Conservation (phyloP, 345 rosid genomes). For the Melastoma malabathricum region DNA sequence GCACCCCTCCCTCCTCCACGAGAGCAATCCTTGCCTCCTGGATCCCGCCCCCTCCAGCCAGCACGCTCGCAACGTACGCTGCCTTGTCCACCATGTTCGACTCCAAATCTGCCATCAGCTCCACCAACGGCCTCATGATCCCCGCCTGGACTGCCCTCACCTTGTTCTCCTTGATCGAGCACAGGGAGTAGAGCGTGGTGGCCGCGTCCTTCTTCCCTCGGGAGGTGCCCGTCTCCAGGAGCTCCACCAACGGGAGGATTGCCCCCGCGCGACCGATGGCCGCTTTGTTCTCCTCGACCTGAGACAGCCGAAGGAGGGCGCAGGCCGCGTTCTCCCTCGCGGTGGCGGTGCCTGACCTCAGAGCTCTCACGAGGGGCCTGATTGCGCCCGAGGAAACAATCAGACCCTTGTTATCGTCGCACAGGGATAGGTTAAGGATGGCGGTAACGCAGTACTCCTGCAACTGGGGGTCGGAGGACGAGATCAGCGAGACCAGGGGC, state of each 20-base stretch:
- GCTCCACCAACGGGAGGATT: slow-evolving; percentile 50
- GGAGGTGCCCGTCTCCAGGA: slow-evolving; percentile 50
- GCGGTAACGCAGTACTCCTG: slow-evolving; percentile 95
- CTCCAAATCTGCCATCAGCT: slow-evolving; percentile 86
- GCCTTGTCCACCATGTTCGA: slow-evolving; percentile 97
- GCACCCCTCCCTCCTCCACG: slow-evolving; percentile 84
- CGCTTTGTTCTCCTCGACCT: slow-evolving; percentile 65
- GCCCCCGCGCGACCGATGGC: slow-evolving; percentile 94
- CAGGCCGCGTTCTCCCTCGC: slow-evolving; percentile 90
- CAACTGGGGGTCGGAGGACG: slow-evolving; percentile 61
- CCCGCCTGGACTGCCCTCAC: slow-evolving; percentile 64
- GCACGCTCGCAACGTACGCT: slow-evolving; percentile 49
- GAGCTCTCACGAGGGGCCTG: slow-evolving; percentile 65
- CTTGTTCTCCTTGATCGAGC: slow-evolving; percentile 75
- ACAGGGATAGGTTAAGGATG: slow-evolving; percentile 73
- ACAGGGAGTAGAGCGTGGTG: slow-evolving; percentile 73
- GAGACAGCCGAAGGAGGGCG: slow-evolving; percentile 79
- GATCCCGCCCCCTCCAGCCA: slow-evolving; percentile 20
- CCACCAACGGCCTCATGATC: slow-evolving; percentile 74
- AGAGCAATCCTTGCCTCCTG: slow-evolving; percentile 57
- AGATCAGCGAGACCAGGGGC: slow-evolving; percentile 52
- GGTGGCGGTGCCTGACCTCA: slow-evolving; percentile 60
- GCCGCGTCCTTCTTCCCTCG: slow-evolving; percentile 92
- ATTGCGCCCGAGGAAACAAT: slow-evolving; percentile 77
- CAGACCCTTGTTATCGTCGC: slow-evolving; percentile 76